Evolutionary conservation across 2,329 filamentous ascomycete species (phyloP), one percentile per base, ranked within the genome.

Genomic region (Apiospora hydei): DNA sequence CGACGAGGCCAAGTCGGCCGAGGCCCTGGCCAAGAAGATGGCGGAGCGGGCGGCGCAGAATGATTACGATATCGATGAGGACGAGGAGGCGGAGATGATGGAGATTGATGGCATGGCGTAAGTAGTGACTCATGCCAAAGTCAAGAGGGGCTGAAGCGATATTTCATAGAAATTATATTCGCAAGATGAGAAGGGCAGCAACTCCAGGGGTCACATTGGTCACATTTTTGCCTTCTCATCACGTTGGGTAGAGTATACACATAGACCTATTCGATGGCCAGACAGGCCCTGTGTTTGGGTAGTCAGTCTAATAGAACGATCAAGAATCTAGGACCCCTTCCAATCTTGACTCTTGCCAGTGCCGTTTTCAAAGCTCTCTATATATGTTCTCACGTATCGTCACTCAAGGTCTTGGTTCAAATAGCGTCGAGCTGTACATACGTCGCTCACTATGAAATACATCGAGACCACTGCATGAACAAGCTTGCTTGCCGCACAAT

Each of bases 21-120:
- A 79, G 72, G 80, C 74, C 72, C 76, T 74, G 69, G 74, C 74
- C 8, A 71, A 79, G 72, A 69, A 78, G 74, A 75, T 81, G 76
- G 72, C 77, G 7, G 73, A 76, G 38, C 74, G 77, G 70, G 74
- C 49, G 0, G 74, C 68, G 41, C 79, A 80, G 13, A 82, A 86
- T n/a, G 84, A 86, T 69, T 88, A 87, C 64, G 86, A 85, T 71
- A 83, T 86, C 77, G 86, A 87, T 46, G 86, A 88, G 30, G 87
- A 87, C 16, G 87, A 86, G 46, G 76, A 88, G 30, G 88, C 89
- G 70, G 83, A 87, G 67, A 85, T 90, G 85, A 90, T 90, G 87
- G 85, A 89, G 67, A 75, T 81, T 3, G 79, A 71, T 47, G 69
- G 70, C 43, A 67, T 71, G 61, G 69, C 69, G 13, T 72, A 64